Evolutionary conservation across 352 stramenopile species (phyloP).

Genomic region (Globisporangium abappressorium): DNA sequence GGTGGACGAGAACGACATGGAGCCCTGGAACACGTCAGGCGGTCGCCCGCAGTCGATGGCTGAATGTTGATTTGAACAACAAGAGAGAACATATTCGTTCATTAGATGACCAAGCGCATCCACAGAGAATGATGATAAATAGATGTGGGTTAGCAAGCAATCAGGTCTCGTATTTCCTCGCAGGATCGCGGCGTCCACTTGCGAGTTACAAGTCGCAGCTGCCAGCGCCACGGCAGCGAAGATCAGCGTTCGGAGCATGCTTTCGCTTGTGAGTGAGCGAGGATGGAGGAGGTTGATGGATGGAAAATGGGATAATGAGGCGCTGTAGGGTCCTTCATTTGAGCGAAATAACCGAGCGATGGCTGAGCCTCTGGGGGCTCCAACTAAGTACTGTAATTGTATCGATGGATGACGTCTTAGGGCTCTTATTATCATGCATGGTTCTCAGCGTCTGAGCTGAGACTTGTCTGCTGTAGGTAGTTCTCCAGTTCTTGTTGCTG

Average conservation of each 20-base stretch:
- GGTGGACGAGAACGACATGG: slow-evolving; percentile 35
- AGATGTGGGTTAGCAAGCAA: neutral
- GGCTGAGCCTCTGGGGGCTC: neutral
- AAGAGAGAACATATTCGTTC: neutral
- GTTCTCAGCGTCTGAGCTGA: neutral
- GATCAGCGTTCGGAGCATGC: neutral
- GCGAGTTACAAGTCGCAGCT: neutral
- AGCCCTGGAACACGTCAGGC: slow-evolving; percentile 37
- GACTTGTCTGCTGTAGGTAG: neutral
- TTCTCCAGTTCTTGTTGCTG: neutral
- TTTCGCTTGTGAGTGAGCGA: neutral
- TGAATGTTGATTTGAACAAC: neutral
- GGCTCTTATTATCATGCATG: neutral
- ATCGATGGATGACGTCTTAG: neutral
- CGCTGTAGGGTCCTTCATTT: neutral
- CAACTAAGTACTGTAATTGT: neutral
- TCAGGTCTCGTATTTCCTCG: slow-evolving; percentile 7
- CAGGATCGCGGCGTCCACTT: slow-evolving; percentile 5
- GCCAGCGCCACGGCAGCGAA: neutral
- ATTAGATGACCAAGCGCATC: neutral
- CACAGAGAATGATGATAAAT: neutral
- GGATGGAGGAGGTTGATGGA: neutral
- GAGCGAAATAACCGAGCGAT: neutral
- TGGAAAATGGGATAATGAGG: neutral
- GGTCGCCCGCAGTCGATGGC: slow-evolving; percentile 24